Conservation (phyloP, 2,329 filamentous ascomycete species). For the Fusarium redolens region DNA sequence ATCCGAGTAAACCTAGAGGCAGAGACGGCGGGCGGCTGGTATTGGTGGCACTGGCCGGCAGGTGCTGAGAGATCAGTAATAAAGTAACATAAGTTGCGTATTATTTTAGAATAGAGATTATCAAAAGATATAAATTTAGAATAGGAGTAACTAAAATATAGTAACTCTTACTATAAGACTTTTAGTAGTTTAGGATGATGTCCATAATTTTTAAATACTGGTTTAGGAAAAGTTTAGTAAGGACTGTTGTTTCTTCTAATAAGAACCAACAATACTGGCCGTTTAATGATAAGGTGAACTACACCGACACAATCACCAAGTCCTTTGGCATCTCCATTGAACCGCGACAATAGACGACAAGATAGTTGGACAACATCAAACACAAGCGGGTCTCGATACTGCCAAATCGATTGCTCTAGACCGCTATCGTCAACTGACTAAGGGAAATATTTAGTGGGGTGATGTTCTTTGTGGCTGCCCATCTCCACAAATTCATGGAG, state of each 20-base stretch:
- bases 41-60: neutral
- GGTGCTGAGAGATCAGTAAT: neutral
- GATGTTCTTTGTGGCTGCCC: neutral
- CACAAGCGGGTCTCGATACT: neutral
- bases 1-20: neutral
- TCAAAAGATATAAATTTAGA: too few relatives aligned
- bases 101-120: too few relatives aligned
- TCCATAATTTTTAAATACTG: neutral
- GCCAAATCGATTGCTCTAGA: constrained; percentile 7
- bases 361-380: neutral
- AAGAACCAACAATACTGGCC: too few relatives aligned
- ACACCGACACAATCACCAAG: neutral
- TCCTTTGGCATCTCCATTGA: neutral
- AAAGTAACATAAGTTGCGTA: too few relatives aligned
- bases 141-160: too few relatives aligned
- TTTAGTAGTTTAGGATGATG: neutral
- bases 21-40: neutral
- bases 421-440: constrained; percentile 2
- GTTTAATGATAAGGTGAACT: too few relatives aligned
- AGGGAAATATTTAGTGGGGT: constrained; percentile 3
- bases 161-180: too few relatives aligned
- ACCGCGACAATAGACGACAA: neutral
- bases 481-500: constrained; percentile 5
- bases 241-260: neutral
- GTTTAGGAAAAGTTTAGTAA: too few relatives aligned